Base-by-base conservation (phyloP, 2,329 filamentous ascomycete species). In the Penicillium digitatum region DNA sequence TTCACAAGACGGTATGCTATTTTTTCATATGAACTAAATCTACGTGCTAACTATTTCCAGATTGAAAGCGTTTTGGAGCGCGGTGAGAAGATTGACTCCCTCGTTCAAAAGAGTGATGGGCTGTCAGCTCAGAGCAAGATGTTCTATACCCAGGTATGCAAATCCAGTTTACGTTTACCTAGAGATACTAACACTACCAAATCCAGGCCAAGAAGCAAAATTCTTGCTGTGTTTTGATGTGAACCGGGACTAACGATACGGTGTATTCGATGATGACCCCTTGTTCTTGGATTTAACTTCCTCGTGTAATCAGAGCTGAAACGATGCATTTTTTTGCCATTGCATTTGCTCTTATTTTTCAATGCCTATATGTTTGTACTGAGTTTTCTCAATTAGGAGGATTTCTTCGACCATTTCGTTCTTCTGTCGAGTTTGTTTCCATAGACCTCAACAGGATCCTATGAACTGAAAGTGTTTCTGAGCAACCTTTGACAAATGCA, bases 71-170 rank as follows among this genome's bases (percentile, higher is more conserved):
- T 74, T 16, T 75, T 96, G 68, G 87, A 96, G 79, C 84, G 94
- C 59, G 94, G 92, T 39, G 92, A 97, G 84, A 97, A 96, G 82
- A 90, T 99, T 64, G 93, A 97, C 70, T 89, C 88, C 66, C 77
- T 99, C 65, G 93, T 97, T 43, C 87, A 87, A 61, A 97, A 97
- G 84, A 95, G 90, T 68, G 90, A 96, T 66, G 90, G 87, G 12
- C 76, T 99, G 68, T 95, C 90, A 75, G 84, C 85, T 47, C 89
- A 94, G 80, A 96, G 90, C 78, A 97, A 96, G 82, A 93, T 95
- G 88, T 99, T 99, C 74, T 97, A 97, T 75, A 90, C 82, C 39
- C 81, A 83, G 74, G 87, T 87, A 60, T 40, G 64, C 20, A 12
- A 32, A 31, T 34, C 14, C 1, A 46, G 26, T 7, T 24, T 40